These are phyloP conservation scores for fission yeast (Schizosaccharomyces pombe) DNA, from an alignment of 805 yeast genomes.

Conservation along the genomic window DNA sequence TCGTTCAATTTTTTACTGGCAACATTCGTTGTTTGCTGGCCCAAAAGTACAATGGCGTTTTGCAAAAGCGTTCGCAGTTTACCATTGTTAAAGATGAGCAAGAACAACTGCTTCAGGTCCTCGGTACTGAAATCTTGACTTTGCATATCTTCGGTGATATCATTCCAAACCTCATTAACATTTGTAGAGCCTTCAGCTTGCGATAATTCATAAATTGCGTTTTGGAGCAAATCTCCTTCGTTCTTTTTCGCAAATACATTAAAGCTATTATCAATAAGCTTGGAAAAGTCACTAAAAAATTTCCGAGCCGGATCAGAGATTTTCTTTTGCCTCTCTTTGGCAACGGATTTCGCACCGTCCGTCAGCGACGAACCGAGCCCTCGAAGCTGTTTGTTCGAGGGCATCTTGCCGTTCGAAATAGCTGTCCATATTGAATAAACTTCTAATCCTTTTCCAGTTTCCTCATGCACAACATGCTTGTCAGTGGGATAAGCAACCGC, in stretches of 20 bases:
- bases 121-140: background rate
- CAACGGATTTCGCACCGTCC: background rate
- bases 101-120: background rate
- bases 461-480: constrained; percentile 5
- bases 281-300: background rate
- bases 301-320: background rate
- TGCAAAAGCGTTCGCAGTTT: background rate
- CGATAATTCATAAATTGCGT: background rate
- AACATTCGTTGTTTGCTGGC: background rate
- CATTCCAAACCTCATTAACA: background rate
- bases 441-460: constrained; percentile 8
- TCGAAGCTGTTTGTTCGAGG: constrained; percentile 6
- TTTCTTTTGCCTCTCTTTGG: background rate
- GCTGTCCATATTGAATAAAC: constrained; percentile 9
- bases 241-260: background rate
- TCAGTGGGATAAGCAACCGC: constrained; percentile 1
- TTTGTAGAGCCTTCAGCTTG: background rate
- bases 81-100: background rate
- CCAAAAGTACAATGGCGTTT: background rate
- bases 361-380: background rate
- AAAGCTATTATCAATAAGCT: background rate
- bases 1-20: background rate
- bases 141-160: background rate
- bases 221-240: background rate
- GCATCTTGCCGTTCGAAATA: constrained; percentile 9